These are phyloP conservation scores for Rhytidiadelphus loreus DNA, from an alignment of 225 moss, liverwort and hornwort genomes.

Conservation along the genomic window DNA sequence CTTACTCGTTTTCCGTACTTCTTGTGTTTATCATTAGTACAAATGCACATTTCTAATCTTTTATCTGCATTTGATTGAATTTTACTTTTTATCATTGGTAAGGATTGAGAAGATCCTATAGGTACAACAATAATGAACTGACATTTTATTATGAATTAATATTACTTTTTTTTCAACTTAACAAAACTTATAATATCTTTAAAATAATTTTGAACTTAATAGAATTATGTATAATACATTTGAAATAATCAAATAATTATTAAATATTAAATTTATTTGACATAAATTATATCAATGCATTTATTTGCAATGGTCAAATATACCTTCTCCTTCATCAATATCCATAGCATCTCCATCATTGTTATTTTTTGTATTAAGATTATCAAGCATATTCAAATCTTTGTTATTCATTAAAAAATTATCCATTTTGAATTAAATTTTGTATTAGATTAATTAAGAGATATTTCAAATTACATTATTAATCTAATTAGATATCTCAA, in stretches of 20 bases:
- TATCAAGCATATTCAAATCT: background rate
- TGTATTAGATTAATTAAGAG: background rate
- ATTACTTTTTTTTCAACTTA: background rate
- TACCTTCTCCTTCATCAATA: constrained; percentile 4
- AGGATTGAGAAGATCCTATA: background rate
- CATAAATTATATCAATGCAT: background rate
- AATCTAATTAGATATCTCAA: too few relatives aligned
- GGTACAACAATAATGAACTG: background rate
- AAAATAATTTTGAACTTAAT: too few relatives aligned
- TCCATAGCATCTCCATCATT: constrained; percentile 5
- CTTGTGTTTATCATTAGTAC: background rate
- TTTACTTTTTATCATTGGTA: background rate
- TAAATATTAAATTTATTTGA: background rate
- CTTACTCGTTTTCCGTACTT: constrained; percentile 8
- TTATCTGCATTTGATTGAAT: background rate
- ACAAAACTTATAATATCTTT: background rate
- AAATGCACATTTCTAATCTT: background rate
- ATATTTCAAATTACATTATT: background rate
- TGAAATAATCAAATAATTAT: background rate
- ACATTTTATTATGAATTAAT: background rate
- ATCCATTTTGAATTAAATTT: background rate
- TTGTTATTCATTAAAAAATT: background rate
- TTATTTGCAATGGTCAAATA: background rate
- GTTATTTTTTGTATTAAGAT: background rate
- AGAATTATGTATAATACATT: background rate